A percentile compares a stretch with the other conserved stretches of the same genome.
Evolutionary conservation across 495 filamentous ascomycete species (phyloP).

Genomic region (Tuber microsphaerosporum): DNA sequence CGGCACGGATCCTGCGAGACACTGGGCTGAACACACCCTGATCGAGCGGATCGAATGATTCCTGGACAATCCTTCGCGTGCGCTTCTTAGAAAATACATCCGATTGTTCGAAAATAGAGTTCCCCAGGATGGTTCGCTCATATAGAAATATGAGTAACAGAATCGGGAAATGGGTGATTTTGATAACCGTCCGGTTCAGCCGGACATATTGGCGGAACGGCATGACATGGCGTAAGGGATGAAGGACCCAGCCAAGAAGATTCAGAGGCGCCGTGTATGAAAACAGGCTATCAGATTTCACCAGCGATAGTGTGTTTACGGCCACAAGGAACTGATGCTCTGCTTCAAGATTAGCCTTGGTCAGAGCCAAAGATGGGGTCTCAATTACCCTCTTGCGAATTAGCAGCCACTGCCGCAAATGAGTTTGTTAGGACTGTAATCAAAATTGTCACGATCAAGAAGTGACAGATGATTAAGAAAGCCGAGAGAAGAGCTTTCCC

Average conservation of each 20-base stretch:
- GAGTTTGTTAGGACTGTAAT: conserved; percentile 90
- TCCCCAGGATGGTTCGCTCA: conserved; percentile 66
- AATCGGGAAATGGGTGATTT: conserved; percentile 79
- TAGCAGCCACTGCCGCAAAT: conserved; percentile 87
- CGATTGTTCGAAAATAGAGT: conserved; percentile 63
- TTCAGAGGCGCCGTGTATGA: conserved; percentile 86
- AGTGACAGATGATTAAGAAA: conserved; percentile 91
- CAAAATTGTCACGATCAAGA: conserved; percentile 85
- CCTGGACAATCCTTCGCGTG: not conserved
- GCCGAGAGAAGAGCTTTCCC: conserved; percentile 66
- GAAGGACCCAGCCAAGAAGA: conserved; percentile 76
- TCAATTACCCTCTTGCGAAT: conserved; percentile 62
- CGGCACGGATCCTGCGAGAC: conserved; percentile 41
- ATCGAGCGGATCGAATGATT: not conserved
- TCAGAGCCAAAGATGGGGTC: not conserved
- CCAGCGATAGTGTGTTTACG: conserved; percentile 90
- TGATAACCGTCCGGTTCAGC: conserved; percentile 80
- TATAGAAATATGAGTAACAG: conserved; percentile 79
- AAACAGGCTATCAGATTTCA: conserved; percentile 89
- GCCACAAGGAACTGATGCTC: conserved; percentile 66
- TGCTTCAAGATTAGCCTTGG: conserved; percentile 4
- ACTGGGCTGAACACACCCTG: not conserved
- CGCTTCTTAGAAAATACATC: conserved; percentile 55
- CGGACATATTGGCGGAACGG: conserved; percentile 71
- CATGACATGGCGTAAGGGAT: conserved; percentile 69